Evolutionary conservation across 768 basidiomycete species (phyloP).

Genomic region (Lentinula lateritia): DNA sequence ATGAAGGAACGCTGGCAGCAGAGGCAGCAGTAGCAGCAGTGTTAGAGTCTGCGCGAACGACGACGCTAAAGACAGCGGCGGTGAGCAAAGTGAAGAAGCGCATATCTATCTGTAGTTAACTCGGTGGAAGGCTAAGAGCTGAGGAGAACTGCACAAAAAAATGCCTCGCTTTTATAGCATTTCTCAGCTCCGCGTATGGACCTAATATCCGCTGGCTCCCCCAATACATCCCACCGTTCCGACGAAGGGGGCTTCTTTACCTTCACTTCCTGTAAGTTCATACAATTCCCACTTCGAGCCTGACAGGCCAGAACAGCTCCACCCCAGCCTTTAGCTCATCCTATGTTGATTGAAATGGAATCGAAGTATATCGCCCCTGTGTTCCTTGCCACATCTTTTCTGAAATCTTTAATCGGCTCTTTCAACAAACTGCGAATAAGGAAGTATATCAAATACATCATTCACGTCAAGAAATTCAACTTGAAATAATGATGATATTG

Average conservation of each 20-base stretch:
- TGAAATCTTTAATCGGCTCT: neutral
- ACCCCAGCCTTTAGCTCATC: neutral
- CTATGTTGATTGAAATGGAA: neutral
- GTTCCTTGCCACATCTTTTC: neutral
- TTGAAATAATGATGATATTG: neutral
- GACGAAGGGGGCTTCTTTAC: neutral
- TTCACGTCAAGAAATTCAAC: neutral
- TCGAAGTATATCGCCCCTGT: neutral
- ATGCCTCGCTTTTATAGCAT: neutral
- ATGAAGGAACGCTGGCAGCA: neutral
- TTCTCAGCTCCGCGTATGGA: neutral
- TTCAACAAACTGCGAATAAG: neutral
- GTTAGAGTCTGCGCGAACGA: neutral
- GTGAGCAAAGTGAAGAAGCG: neutral
- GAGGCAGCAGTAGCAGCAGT: neutral
- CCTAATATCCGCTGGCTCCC: neutral
- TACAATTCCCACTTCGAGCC: neutral
- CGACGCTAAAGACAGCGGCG: neutral
- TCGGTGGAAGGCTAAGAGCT: neutral
- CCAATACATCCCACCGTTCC: neutral
- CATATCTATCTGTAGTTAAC: neutral
- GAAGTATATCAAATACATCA: neutral
- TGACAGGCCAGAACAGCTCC: neutral
- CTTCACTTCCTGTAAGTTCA: neutral
- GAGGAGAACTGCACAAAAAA: neutral